A percentile compares a stretch with the other conserved stretches of the same genome.
Evolutionary conservation across 2,329 filamentous ascomycete genomes (phyloP).

Genomic region (Gnomoniopsis smithogilvyi): DNA sequence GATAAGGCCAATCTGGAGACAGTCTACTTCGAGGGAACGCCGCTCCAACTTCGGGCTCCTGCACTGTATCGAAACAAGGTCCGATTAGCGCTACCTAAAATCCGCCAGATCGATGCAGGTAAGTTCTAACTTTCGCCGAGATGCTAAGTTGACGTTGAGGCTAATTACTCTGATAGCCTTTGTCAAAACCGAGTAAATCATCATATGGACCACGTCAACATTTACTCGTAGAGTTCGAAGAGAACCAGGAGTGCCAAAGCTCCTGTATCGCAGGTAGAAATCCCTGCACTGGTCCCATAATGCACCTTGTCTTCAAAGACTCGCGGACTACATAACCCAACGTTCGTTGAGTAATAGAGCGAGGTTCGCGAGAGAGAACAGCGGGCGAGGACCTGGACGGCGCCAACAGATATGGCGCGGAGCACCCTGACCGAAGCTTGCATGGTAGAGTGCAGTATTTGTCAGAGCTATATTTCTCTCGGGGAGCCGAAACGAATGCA

Average conservation of each 20-base stretch:
- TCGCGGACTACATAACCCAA: too few species aligned
- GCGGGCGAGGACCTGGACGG: too few species aligned
- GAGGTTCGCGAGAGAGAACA: neutral
- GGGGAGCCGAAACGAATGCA: neutral
- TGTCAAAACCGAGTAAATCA: conserved; percentile 19
- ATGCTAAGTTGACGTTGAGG: neutral
- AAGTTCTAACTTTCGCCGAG: conserved; percentile 42
- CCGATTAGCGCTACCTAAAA: conserved; percentile 77
- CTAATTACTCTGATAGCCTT: conserved; percentile 26
- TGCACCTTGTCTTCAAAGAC: too few species aligned
- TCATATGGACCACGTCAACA: neutral
- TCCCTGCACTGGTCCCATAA: too few species aligned
- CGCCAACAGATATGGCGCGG: conserved; percentile 6
- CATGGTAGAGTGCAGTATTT: too few species aligned
- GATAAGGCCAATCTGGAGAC: conserved; percentile 81
- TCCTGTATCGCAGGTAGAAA: too few species aligned
- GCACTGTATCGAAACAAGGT: conserved; percentile 94
- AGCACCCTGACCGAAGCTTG: neutral
- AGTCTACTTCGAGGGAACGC: conserved; percentile 96
- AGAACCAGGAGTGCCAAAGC: too few species aligned
- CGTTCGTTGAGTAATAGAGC: too few species aligned
- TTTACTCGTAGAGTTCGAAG: too few species aligned
- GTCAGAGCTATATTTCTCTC: too few species aligned
- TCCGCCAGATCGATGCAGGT: conserved; percentile 97
- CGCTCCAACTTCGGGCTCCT: conserved; percentile 74